These are phyloP conservation scores for Chrysoporthe deuterocubensis DNA, from an alignment of 2,329 filamentous ascomycete species.

Conservation along the genomic window DNA sequence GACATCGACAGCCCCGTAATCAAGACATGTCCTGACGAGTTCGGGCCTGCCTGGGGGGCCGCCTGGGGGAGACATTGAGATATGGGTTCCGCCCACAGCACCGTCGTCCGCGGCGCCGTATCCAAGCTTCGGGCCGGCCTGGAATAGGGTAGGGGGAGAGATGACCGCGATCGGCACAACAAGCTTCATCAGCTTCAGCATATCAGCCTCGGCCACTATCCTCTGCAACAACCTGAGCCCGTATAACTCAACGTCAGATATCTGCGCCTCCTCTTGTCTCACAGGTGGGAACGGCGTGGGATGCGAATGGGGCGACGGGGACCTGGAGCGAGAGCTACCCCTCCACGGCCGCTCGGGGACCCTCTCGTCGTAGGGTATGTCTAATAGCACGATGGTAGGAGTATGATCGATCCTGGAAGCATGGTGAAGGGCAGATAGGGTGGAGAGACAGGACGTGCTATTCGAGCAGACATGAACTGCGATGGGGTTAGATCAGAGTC, in stretches of 20 bases:
- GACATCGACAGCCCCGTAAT: conserved; percentile 86
- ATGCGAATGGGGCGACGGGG: conserved; percentile 51
- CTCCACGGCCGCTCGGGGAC: conserved; percentile 40
- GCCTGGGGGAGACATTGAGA: conserved; percentile 12
- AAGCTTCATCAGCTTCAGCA: conserved; percentile 59
- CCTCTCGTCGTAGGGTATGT: conserved; percentile 57
- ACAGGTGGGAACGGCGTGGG: conserved; percentile 32
- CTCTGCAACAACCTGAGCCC: conserved; percentile 59
- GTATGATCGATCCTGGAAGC: conserved; percentile 55
- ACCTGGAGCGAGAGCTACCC: conserved; percentile 39
- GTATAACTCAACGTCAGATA: conserved; percentile 54
- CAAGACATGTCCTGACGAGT: conserved; percentile 66
- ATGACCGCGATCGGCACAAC: conserved; percentile 62
- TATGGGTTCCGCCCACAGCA: conserved; percentile 14
- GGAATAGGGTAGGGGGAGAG: conserved; percentile 22
- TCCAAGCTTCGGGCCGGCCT: conserved; percentile 14
- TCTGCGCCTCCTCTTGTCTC: conserved; percentile 37
- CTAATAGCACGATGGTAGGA: conserved; percentile 61
- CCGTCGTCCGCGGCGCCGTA: conserved; percentile 9
- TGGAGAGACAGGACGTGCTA: conserved; percentile 57
- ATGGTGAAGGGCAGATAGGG: conserved; percentile 57
- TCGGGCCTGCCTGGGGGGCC: conserved; percentile 18
- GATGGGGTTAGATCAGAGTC: conserved; percentile 7
- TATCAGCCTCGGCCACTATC: conserved; percentile 61
- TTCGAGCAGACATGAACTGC: conserved; percentile 60